Evolutionary conservation across 164 flowering plant species (phyloP), one percentile per base, ranked within the genome.

Genomic region (Vitis labrusca): DNA sequence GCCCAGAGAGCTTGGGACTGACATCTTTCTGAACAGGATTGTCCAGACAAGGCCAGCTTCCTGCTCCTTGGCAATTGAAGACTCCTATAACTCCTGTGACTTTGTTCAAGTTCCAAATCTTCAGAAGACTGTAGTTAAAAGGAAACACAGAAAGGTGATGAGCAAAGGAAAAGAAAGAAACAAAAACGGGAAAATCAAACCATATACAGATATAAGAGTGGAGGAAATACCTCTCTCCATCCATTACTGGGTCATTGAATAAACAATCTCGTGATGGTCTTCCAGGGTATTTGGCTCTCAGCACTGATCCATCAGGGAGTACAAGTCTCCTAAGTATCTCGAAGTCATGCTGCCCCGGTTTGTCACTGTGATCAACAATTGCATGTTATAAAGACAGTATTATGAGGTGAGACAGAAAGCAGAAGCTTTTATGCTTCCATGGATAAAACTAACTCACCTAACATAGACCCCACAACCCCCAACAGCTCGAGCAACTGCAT

Each of bases 41-140:
- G 17, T 84, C 76, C 74, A 74, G 9, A 52, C 85, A 77, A 13
- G 86, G 90, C 90, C 90, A 89, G 29, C 52, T 79, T 72, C 89
- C 94, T 50, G 86, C 85, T 71, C 94, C 90, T 80, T 87, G 91
- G 85, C 91, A 87, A 49, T 89, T 87, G 77, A 87, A 89, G 52
- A 87, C 70, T 44, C 91, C 90, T 11, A 89, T 32, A 55, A 89
- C 86, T 75, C 90, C 91, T 59, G 85, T 82, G 50, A 70, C 74
- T 61, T 81, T 76, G 81, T 89, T 87, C 80, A 89, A 60, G 72
- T 89, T 89, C 93, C 94, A 89, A 49, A 89, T 81, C 82, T 89
- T 87, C 69, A 89, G 75, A 74, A 89, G 88, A 70, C 91, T 84
- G 63, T 65, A 71, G 44, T 16, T 8, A 71, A 58, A 30, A 47